These are phyloP conservation scores for Epichloe festucae DNA, from an alignment of 2,329 filamentous ascomycete genomes.

Conservation along the genomic window DNA sequence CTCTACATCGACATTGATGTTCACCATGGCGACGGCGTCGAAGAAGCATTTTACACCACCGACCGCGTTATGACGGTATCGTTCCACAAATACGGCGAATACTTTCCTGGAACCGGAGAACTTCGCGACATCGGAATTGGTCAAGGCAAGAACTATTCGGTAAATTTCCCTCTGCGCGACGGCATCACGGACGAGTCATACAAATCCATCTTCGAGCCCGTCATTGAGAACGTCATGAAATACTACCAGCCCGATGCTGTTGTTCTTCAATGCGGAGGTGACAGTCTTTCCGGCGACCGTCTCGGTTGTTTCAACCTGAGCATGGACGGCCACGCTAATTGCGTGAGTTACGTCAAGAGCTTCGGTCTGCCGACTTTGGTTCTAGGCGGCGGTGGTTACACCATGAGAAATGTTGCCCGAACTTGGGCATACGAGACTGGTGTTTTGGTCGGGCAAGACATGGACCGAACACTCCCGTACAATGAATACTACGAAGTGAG, in stretches of 20 bases:
- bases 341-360: constrained; percentile 80
- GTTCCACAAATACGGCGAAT: constrained; percentile 94
- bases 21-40: constrained; percentile 85
- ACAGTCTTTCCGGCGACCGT: constrained; percentile 86
- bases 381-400: constrained; percentile 91
- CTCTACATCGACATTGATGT: constrained; percentile 96
- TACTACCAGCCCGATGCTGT: constrained; percentile 85
- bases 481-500: constrained; percentile 84
- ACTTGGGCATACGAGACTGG: constrained; percentile 98
- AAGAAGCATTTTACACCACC: constrained; percentile 86
- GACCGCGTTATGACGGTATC: constrained; percentile 88
- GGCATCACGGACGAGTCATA: constrained; percentile 86
- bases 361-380: constrained; percentile 80
- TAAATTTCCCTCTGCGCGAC: constrained; percentile 85
- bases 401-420: constrained; percentile 89
- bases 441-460: constrained; percentile 68
- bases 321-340: constrained; percentile 90
- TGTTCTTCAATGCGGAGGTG: constrained; percentile 89
- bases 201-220: constrained; percentile 80
- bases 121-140: constrained; percentile 79
- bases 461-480: constrained; percentile 75
- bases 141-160: constrained; percentile 73
- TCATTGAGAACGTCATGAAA: constrained; percentile 75
- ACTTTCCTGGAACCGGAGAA: constrained; percentile 86
- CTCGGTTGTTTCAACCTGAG: constrained; percentile 96